Evolutionary conservation across 129 eudicot species (phyloP).

Genomic region (Flaveria brownii): DNA sequence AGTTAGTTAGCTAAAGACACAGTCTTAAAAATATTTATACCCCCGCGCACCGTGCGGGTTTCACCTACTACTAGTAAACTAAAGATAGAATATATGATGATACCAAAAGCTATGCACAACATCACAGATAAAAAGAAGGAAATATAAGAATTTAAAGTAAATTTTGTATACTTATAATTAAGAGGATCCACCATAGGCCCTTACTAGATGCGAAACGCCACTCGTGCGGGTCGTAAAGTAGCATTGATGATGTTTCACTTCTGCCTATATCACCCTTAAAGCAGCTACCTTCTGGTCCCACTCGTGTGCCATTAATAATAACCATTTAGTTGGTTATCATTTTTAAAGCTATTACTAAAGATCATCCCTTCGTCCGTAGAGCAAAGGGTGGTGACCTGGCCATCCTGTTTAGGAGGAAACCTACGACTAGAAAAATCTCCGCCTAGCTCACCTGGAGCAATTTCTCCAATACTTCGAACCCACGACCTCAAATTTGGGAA

Average conservation of each 20-base stretch:
- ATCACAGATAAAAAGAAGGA: constrained; percentile 2
- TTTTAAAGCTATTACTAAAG: no score
- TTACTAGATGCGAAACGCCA: neutral
- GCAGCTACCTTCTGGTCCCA: constrained; percentile 25
- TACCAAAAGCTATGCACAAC: neutral
- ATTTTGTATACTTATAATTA: neutral
- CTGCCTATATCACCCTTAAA: constrained; percentile 17
- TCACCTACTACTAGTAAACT: neutral
- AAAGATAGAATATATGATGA: neutral
- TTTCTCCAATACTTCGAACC: no score
- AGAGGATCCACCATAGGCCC: neutral
- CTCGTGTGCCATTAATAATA: constrained; percentile 7
- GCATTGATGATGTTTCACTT: constrained; percentile 32
- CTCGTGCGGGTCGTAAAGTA: constrained; percentile 39
- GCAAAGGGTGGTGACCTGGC: no score
- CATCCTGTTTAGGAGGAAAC: no score
- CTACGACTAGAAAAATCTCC: no score
- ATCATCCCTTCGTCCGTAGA: no score
- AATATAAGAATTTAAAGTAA: neutral
- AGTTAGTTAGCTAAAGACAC: no score
- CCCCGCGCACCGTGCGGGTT: no score
- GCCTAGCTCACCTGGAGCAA: no score
- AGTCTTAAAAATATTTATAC: no score
- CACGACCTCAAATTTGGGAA: no score
- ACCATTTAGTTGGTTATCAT: no score